phyloP scores from a whole-genome alignment of 495 filamentous ascomycete genomes.

The Aspergillus incahuasiensis region DNA sequence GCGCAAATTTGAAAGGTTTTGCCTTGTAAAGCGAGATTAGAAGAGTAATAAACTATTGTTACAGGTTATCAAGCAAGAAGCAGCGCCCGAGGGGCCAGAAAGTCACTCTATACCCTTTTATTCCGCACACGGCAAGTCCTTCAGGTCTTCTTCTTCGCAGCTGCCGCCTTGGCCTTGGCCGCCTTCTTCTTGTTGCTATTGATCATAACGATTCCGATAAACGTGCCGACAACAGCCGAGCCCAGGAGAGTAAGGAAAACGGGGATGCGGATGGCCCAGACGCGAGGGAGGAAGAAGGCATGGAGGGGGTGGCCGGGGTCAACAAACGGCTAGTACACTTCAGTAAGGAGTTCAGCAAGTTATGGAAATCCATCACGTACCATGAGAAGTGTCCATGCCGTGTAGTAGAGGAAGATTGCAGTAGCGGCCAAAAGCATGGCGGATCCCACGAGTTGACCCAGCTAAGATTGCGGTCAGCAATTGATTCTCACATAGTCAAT shows the following conservation, averaged over 20 bases:
- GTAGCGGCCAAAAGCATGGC: constrained; percentile 96
- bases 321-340: constrained; percentile 75
- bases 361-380: constrained; percentile 40
- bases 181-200: constrained; percentile 96
- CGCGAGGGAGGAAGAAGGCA: constrained; percentile 90
- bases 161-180: constrained; percentile 77
- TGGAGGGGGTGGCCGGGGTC: constrained; percentile 91
- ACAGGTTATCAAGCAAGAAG: constrained; percentile 13
- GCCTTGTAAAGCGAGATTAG: background rate
- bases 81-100: background rate
- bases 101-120: constrained; percentile 9
- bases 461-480: constrained; percentile 46
- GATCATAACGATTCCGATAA: constrained; percentile 97
- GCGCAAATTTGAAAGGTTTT: background rate
- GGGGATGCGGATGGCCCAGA: constrained; percentile 98
- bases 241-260: constrained; percentile 92
- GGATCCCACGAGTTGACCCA: constrained; percentile 92
- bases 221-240: constrained; percentile 90
- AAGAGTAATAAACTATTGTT: constrained; percentile 12
- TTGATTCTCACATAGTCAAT: constrained; percentile 1
- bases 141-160: constrained; percentile 65
- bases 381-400: constrained; percentile 96
- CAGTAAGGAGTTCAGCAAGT: constrained; percentile 3
- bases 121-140: constrained; percentile 12
- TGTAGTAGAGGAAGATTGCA: constrained; percentile 97